Conservation (phyloP, 1,284 basidiomycete species). For the Ceratobasidium sp. region DNA sequence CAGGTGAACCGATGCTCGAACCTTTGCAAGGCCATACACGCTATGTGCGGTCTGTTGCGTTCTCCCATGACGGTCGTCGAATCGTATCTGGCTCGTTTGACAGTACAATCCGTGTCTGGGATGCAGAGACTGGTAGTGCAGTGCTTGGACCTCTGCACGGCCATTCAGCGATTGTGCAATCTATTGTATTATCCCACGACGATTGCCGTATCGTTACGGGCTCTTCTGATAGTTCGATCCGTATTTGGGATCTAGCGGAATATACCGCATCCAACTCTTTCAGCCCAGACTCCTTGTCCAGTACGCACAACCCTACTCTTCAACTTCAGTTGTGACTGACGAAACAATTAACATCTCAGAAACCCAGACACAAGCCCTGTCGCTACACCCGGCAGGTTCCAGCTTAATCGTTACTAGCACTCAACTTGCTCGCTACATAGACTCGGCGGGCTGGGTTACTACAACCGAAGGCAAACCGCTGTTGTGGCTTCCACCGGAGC, state of each 20-base stretch:
- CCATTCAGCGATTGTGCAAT: conserved; percentile 48
- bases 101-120: conserved; percentile 39
- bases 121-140: conserved; percentile 9
- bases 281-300: not conserved
- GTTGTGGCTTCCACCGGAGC: not conserved
- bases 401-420: not conserved
- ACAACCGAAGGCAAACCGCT: not conserved
- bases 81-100: conserved; percentile 37
- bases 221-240: not conserved
- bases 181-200: not conserved
- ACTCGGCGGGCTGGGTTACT: not conserved
- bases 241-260: not conserved
- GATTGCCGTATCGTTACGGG: conserved; percentile 7
- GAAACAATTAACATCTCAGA: not conserved
- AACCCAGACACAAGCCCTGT: not conserved
- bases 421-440: too few relatives aligned
- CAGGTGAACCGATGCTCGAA: not conserved
- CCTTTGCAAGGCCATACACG: not conserved
- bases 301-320: not conserved
- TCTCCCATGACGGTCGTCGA: conserved; percentile 35
- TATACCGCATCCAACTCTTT: too few relatives aligned
- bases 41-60: conserved; percentile 17
- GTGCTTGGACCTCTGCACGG: not conserved
- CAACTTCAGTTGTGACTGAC: not conserved
- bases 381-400: not conserved